Evolutionary conservation across 352 stramenopile species (phyloP).

Genomic region (Thalassiosira livingstoniorum): DNA sequence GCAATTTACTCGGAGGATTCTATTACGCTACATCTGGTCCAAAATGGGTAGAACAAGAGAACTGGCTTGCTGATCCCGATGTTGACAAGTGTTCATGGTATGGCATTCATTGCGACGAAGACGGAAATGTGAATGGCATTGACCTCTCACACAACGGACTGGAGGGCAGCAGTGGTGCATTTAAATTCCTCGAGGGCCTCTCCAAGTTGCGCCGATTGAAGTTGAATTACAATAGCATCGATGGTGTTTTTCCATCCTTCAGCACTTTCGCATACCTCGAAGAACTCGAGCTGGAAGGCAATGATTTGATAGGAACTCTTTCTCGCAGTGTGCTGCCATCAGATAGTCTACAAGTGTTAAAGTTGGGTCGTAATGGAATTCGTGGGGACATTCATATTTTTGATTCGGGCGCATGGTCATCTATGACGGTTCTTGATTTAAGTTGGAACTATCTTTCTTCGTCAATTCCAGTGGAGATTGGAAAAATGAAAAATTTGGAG

Average conservation of each 20-base stretch:
- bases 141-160: neutral
- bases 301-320: no score
- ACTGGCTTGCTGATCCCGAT: neutral
- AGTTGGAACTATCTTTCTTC: neutral
- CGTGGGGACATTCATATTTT: no score
- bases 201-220: no score
- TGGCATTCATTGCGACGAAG: neutral
- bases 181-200: no score
- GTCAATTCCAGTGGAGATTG: constrained; percentile 4
- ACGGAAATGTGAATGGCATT: neutral
- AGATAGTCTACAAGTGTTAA: no score
- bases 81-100: constrained; percentile 7
- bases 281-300: no score
- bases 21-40: neutral
- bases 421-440: neutral
- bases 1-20: neutral
- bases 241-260: no score
- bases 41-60: neutral
- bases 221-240: no score
- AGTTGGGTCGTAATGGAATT: no score
- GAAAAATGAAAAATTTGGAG: neutral
- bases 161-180: neutral
- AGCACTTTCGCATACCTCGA: no score
- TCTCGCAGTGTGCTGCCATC: no score
- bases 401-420: no score